These are phyloP conservation scores for Trichoderma orchidacearum DNA, from an alignment of 495 filamentous ascomycete genomes.

Conservation along the genomic window DNA sequence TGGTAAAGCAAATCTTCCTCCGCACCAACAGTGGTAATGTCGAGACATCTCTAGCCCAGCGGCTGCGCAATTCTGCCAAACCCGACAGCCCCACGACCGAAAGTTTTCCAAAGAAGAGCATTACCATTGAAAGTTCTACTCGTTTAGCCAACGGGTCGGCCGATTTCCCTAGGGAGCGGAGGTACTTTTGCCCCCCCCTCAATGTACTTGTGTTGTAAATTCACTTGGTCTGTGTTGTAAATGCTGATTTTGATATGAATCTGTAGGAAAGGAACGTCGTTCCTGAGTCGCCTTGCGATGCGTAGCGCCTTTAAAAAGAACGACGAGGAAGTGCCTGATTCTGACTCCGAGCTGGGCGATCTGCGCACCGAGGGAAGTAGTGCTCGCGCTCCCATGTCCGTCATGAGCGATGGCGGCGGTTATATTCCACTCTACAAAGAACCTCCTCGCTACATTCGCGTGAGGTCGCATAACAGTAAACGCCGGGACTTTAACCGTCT, in stretches of 20 bases:
- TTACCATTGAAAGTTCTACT: conserved; percentile 9
- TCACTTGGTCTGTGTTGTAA: neutral
- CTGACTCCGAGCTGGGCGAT: conserved; percentile 60
- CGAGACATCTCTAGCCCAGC: conserved; percentile 39
- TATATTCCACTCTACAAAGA: conserved; percentile 82
- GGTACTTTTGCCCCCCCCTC: conserved; percentile 25
- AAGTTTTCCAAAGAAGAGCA: conserved; percentile 15
- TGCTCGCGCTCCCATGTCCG: conserved; percentile 64
- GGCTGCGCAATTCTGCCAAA: conserved; percentile 42
- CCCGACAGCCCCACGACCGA: conserved; percentile 31
- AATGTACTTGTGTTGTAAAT: neutral
- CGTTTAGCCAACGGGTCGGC: neutral
- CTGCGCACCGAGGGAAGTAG: conserved; percentile 64
- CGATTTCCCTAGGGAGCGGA: conserved; percentile 43
- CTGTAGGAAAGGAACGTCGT: conserved; percentile 70
- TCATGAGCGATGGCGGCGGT: conserved; percentile 49
- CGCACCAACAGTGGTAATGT: conserved; percentile 64
- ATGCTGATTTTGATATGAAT: too few relatives aligned
- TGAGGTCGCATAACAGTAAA: conserved; percentile 70
- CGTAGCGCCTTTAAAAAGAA: conserved; percentile 69
- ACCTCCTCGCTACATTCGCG: conserved; percentile 82
- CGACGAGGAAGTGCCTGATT: conserved; percentile 43
- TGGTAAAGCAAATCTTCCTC: conserved; percentile 54
- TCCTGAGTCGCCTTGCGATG: conserved; percentile 69
- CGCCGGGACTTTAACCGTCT: conserved; percentile 69